phyloP scores from a whole-genome alignment of 129 eudicot species.

The Centella asiatica region DNA sequence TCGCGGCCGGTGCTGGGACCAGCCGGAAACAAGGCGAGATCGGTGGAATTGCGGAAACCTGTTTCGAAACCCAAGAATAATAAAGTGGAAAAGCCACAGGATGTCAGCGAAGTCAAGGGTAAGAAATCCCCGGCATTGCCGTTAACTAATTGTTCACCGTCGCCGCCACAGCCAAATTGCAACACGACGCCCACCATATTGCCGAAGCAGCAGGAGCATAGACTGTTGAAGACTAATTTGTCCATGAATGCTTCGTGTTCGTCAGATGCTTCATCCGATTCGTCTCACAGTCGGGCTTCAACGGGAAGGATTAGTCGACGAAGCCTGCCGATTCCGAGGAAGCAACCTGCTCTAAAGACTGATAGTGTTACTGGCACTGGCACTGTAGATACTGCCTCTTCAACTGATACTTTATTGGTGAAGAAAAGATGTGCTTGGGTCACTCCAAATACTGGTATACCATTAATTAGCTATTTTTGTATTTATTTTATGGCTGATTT shows the following conservation, averaged over 20 bases:
- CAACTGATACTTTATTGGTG: conserved; percentile 27
- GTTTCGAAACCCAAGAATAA: conserved; percentile 28
- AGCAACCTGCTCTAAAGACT: conserved; percentile 19
- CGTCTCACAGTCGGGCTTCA: conserved; percentile 69
- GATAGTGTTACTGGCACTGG: conserved; percentile 31
- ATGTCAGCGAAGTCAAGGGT: conserved; percentile 24
- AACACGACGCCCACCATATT: conserved; percentile 34
- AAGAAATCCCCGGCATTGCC: conserved; percentile 36
- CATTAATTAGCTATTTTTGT: neutral
- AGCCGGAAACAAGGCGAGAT: conserved; percentile 71
- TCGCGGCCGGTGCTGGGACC: conserved; percentile 74
- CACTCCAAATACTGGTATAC: conserved; percentile 70
- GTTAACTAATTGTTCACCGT: conserved; percentile 8
- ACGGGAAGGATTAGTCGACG: conserved; percentile 52
- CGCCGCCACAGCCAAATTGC: conserved; percentile 22
- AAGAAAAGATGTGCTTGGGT: conserved; percentile 95
- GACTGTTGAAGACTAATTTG: conserved; percentile 31
- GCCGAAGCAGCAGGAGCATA: conserved; percentile 28
- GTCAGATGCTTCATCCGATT: conserved; percentile 87
- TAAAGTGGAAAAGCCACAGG: conserved; percentile 26
- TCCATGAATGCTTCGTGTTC: conserved; percentile 83
- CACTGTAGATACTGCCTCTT: conserved; percentile 16
- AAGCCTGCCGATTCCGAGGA: conserved; percentile 29
- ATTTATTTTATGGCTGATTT: neutral
- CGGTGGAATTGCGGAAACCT: conserved; percentile 52